Percentiles rank a stretch among this genome's conserved stretches.
Evolutionary conservation across 768 basidiomycete genomes (phyloP).

Genomic region (Leccinum obscurum): DNA sequence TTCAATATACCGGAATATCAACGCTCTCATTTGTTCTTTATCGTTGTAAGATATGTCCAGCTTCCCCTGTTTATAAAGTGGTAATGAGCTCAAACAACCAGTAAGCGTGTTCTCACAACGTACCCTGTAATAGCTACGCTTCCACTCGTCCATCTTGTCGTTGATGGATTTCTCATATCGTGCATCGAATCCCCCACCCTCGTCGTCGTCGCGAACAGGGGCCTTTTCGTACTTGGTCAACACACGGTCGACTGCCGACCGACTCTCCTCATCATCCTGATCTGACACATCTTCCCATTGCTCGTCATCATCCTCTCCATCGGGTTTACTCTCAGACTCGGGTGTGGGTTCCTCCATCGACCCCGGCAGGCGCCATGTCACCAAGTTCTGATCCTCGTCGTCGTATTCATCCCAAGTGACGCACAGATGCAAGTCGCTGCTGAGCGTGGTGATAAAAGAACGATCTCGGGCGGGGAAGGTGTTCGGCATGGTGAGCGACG

Average conservation of each 20-base stretch:
- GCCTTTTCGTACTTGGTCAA: slow-evolving; percentile 88
- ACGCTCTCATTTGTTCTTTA: slow-evolving; percentile 62
- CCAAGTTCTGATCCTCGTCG: slow-evolving; percentile 74
- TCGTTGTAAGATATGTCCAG: slow-evolving; percentile 77
- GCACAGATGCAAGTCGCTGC: slow-evolving; percentile 72
- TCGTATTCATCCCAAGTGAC: slow-evolving; percentile 95
- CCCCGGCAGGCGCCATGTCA: slow-evolving; percentile 64
- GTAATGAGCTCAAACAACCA: slow-evolving; percentile 14
- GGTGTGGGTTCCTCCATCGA: slow-evolving; percentile 36
- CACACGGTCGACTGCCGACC: slow-evolving; percentile 76
- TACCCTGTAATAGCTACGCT: slow-evolving; percentile 86
- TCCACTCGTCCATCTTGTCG: slow-evolving; percentile 93
- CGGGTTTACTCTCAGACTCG: slow-evolving; percentile 35
- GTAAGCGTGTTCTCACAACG: slow-evolving; percentile 41
- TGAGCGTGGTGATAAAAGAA: slow-evolving; percentile 73
- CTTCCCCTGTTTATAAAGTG: slow-evolving; percentile 62
- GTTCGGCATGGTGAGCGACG: slow-evolving; percentile 69
- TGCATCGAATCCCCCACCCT: slow-evolving; percentile 75
- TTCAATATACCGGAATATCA: slow-evolving; percentile 84
- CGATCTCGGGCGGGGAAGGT: slow-evolving; percentile 79
- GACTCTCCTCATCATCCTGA: slow-evolving; percentile 67
- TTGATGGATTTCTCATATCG: slow-evolving; percentile 69
- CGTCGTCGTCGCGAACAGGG: slow-evolving; percentile 68
- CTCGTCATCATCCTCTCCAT: slow-evolving; percentile 49
- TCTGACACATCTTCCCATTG: slow-evolving; percentile 53